Base-by-base conservation (phyloP, 768 basidiomycete genomes). In the Auricularia heimuer region DNA sequence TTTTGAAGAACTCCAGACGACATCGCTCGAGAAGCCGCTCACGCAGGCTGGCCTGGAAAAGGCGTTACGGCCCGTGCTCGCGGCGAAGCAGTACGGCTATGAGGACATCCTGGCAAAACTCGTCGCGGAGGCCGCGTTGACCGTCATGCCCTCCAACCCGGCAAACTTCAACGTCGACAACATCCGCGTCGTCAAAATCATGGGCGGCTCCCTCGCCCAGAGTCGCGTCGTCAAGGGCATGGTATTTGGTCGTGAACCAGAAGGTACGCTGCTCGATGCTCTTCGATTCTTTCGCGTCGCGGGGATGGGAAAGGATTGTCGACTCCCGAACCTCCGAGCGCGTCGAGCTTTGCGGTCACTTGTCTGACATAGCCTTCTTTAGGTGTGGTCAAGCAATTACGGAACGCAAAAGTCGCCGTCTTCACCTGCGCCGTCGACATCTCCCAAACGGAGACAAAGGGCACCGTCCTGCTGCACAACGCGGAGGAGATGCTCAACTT, bases 111-210 rank as follows among this genome's bases (percentile, higher is more conserved):
- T 98, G 0, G 81, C 94, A 1, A 74, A 80, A 1, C 83, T 98
- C 8, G 95, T 98, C 3, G 90, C 96, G 8, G 95, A 98, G 71
- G 97, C 97, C 1, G 91, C 94, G 0, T 77, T 98, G 33, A 83
- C 87, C 2, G 89, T 98, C 69, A 97, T 98, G 94, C 92, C 94
- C 3, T 73, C 81, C 1, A 92, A 91, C 73, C 85, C 86, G 7
- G 88, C 89, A 73, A 88, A 92, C 75, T 99, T 98, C 84, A 98
- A 97, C 76, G 94, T 98, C 35, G 97, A 99, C 76, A 95, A 94
- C 70, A 92, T 99, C 0, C 87, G 97, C 10, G 96, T 99, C 33
- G 97, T 99, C 71, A 99, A 98, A 78, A 98, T 99, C 67, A 89
- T 99, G 85, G 97, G 97, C 64, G 92, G 97, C 37, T 90, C 83